Percentiles rank a stretch among this genome's conserved stretches.
These are phyloP conservation scores for Lactarius tabidus DNA, from an alignment of 768 basidiomycete species.

Conservation along the genomic window DNA sequence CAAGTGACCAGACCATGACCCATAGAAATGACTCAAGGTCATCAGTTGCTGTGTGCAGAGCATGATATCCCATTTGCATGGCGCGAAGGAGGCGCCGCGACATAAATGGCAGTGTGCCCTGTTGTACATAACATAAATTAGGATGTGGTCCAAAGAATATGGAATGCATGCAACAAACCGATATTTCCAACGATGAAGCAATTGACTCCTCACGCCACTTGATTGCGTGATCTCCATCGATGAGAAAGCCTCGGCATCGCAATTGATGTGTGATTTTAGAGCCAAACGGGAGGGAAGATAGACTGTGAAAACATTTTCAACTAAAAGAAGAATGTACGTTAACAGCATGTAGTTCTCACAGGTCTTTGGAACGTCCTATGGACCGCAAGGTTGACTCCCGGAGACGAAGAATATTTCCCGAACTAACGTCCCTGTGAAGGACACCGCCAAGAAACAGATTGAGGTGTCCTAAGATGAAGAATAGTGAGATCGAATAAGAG, in stretches of 20 bases:
- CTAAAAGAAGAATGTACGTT: neutral
- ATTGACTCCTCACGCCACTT: neutral
- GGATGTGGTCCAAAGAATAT: too few relatives aligned
- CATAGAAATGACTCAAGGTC: constrained; percentile 3
- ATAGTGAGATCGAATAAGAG: neutral
- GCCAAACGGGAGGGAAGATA: neutral
- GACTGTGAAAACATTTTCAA: neutral
- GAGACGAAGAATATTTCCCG: neutral
- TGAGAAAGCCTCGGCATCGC: neutral
- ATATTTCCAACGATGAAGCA: neutral
- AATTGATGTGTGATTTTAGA: neutral
- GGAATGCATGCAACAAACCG: neutral
- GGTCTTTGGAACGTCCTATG: neutral
- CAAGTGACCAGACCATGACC: neutral
- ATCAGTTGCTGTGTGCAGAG: neutral
- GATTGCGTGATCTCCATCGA: neutral
- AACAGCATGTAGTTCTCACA: neutral
- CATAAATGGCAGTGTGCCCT: constrained; percentile 3
- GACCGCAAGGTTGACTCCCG: neutral
- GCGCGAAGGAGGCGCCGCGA: neutral
- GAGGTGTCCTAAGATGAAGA: neutral
- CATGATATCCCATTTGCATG: neutral
- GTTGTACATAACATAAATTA: too few relatives aligned
- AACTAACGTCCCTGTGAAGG: neutral
- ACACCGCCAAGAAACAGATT: neutral